A percentile compares a stretch with the other conserved stretches of the same genome.
phyloP scores from a whole-genome alignment of 2,329 filamentous ascomycete genomes.

The Tolypocladium ophioglossoides region DNA sequence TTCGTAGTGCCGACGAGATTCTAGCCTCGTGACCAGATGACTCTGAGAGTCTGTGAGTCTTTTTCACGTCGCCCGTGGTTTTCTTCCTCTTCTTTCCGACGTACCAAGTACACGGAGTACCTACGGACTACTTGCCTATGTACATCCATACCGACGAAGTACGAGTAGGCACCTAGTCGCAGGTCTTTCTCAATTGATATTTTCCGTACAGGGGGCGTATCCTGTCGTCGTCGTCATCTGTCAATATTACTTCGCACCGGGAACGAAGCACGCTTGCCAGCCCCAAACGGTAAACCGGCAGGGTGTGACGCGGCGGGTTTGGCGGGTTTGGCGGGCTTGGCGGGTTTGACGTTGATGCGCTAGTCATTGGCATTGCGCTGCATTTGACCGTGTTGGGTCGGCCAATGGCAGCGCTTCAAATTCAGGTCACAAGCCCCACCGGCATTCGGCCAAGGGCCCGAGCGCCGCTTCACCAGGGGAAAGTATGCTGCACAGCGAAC shows the following conservation, averaged over 20 bases:
- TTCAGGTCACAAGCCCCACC: not conserved
- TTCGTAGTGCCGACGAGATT: not conserved
- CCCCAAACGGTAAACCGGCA: too few species aligned
- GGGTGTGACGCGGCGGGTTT: too few species aligned
- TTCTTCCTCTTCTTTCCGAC: not conserved
- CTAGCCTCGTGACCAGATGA: not conserved
- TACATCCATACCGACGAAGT: too few species aligned
- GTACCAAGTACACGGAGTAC: too few species aligned
- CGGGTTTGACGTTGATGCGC: too few species aligned
- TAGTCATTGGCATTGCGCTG: too few species aligned
- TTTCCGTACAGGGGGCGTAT: not conserved
- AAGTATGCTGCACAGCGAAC: too few species aligned
- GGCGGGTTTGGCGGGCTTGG: too few species aligned
- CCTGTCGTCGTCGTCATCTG: not conserved
- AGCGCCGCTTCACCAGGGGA: too few species aligned
- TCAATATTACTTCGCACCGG: not conserved
- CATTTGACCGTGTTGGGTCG: not conserved
- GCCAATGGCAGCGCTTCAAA: not conserved
- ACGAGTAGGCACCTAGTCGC: too few species aligned
- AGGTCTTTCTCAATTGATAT: not conserved
- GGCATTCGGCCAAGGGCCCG: too few species aligned
- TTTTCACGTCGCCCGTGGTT: not conserved
- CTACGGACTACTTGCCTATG: too few species aligned
- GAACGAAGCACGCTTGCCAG: not conserved
- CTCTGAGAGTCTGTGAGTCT: not conserved